Conservation (phyloP, 148 eudicot genomes). For the Fallopia convolvulus region DNA sequence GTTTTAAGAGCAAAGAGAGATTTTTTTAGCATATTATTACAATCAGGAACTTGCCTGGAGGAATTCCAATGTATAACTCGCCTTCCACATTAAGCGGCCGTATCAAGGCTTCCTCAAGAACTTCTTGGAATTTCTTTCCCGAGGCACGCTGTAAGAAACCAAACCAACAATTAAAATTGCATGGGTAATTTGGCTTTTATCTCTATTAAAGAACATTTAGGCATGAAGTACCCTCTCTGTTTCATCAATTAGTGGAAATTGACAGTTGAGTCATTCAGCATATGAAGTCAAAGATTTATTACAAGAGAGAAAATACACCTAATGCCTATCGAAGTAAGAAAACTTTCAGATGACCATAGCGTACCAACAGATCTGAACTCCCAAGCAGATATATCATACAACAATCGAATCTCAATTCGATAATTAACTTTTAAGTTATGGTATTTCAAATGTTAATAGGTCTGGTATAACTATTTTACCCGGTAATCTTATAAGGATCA, state of each 20-base stretch:
- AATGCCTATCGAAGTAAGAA: background rate
- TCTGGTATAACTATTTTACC: background rate
- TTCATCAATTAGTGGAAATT: background rate
- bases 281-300: background rate
- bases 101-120: constrained; percentile 86
- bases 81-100: constrained; percentile 77
- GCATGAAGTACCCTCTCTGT: background rate
- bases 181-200: background rate
- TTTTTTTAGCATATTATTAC: background rate
- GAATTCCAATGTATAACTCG: constrained; percentile 92
- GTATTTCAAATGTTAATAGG: background rate
- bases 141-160: constrained; percentile 58
- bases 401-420: background rate
- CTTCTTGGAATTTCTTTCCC: constrained; percentile 82
- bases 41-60: constrained; percentile 61
- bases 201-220: background rate
- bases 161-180: constrained; percentile 13
- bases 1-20: background rate
- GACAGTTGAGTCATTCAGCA: background rate
- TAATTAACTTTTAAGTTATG: background rate
- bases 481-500: background rate
- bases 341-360: background rate
- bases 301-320: background rate
- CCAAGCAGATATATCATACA: background rate
- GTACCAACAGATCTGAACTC: background rate